These are phyloP conservation scores for Coemansia sp. DNA, from an alignment of 192 early-diverging fungal genomes.

Conservation along the genomic window DNA sequence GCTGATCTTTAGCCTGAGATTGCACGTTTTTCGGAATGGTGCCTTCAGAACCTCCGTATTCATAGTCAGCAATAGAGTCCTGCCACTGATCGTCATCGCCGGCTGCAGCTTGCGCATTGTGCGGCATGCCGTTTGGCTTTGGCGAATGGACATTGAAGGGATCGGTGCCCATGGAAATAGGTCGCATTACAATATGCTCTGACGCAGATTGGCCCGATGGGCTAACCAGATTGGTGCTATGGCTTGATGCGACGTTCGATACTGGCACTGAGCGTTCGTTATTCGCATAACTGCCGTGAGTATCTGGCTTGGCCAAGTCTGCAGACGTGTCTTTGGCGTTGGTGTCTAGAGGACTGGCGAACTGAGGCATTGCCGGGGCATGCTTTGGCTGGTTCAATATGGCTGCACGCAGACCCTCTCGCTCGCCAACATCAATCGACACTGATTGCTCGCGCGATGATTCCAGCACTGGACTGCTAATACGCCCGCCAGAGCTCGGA, in stretches of 20 bases:
- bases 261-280: no score
- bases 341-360: not conserved
- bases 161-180: constrained; percentile 25
- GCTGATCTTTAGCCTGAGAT: not conserved
- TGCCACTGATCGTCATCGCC: constrained; percentile 15
- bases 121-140: not conserved
- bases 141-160: not conserved
- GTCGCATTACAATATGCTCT: constrained; percentile 43
- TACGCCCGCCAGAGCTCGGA: constrained; percentile 16
- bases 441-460: constrained; percentile 37
- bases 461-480: constrained; percentile 29
- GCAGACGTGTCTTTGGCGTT: not conserved
- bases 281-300: not conserved
- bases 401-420: not conserved
- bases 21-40: not conserved
- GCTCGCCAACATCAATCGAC: constrained; percentile 29
- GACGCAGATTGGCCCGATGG: constrained; percentile 20
- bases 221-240: not conserved
- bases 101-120: not conserved
- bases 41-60: constrained; percentile 17
- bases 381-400: not conserved
- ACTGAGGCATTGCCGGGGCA: not conserved
- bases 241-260: not conserved
- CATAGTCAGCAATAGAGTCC: constrained; percentile 25
- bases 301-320: not conserved